A percentile compares a stretch with the other conserved stretches of the same genome.
Evolutionary conservation across 106 monocot genomes (phyloP).

Genomic region (Gastrodia elata): DNA sequence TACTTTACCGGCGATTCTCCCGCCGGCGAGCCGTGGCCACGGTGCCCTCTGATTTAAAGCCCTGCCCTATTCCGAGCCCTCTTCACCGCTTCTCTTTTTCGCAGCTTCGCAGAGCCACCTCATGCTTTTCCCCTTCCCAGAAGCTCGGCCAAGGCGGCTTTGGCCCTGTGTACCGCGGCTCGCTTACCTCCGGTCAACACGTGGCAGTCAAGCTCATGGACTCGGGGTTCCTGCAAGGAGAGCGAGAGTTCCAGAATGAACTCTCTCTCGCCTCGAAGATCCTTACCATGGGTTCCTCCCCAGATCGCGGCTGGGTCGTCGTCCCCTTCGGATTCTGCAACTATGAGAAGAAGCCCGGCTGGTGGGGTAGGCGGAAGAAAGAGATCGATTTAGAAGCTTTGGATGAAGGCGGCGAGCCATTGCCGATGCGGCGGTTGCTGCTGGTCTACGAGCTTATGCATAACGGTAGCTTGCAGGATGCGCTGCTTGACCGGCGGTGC

Average conservation of each 20-base stretch:
- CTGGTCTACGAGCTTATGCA: slow-evolving; percentile 85
- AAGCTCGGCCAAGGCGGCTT: slow-evolving; percentile 70
- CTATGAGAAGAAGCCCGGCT: not conserved
- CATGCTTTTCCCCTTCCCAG: slow-evolving; percentile 29
- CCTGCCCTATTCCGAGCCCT: not conserved
- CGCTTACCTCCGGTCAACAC: slow-evolving; percentile 26
- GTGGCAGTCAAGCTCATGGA: slow-evolving; percentile 87
- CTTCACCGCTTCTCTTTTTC: not conserved
- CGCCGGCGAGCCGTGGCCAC: slow-evolving; percentile 4
- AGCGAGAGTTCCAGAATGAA: slow-evolving; percentile 86
- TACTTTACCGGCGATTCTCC: slow-evolving; percentile 17
- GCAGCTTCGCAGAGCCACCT: slow-evolving; percentile 53
- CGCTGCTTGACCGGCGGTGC: slow-evolving; percentile 51
- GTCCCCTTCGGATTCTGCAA: slow-evolving; percentile 5
- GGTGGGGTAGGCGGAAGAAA: not conserved
- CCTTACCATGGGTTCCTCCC: slow-evolving; percentile 11
- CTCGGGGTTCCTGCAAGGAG: slow-evolving; percentile 75
- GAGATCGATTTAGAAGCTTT: slow-evolving; percentile 13
- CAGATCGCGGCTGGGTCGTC: slow-evolving; percentile 8
- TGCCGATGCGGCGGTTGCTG: slow-evolving; percentile 22
- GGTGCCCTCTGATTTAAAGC: slow-evolving; percentile 10
- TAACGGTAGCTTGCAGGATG: slow-evolving; percentile 78
- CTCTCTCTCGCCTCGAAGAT: slow-evolving; percentile 53
- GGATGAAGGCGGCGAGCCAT: not conserved
- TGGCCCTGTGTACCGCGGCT: slow-evolving; percentile 60